Base-by-base conservation (phyloP, 495 filamentous ascomycete genomes). In the Penicillium arizonense region DNA sequence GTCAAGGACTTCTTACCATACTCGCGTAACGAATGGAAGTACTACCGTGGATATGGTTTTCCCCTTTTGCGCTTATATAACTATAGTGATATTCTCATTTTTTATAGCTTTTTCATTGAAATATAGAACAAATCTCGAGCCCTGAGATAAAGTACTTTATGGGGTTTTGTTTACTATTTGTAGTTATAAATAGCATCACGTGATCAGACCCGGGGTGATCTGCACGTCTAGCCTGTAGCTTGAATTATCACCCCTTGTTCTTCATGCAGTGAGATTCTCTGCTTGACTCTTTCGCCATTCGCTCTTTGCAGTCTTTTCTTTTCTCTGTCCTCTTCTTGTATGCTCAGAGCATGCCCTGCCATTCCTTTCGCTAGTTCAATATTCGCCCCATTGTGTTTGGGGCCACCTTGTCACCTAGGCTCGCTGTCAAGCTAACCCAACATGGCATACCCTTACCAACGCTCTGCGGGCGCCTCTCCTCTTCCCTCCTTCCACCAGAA, bases 391-490 rank as follows among this genome's bases (percentile, higher is more conserved):
- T 57, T 26, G 46, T 40, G 42, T 26, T 41, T 28, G 47, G 48
- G 51, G 45, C 53, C 45, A 60, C 47, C 30, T 30, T 47, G 28
- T 50, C 38, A 44, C 34, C 12, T 30, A 47, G 42, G 36, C 39
- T 47, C 35, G 46, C 28, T 37, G 28, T 28, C 12, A 37, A 59
- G 50, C 58, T 35, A 54, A 35, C 53, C 49, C 59, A 51, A 56
- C 40, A 75, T 75, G 73, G 75, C 68, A 52, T 73, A 75, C 58
- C 63, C 70, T 34, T 75, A 74, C 50, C 50, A 65, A 42, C 70
- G 63, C 20, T 62, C 44, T 47, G 46, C 58, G 20, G 56, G 65
- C 57, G 61, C 63, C 24, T 57, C 64, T 46, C 52, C 64, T 20
- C 71, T 69, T 47, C 67, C 64, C 14, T 65, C 61, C 9, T 65